Conservation (phyloP, 768 basidiomycete species). For the Auricularia sp. region DNA sequence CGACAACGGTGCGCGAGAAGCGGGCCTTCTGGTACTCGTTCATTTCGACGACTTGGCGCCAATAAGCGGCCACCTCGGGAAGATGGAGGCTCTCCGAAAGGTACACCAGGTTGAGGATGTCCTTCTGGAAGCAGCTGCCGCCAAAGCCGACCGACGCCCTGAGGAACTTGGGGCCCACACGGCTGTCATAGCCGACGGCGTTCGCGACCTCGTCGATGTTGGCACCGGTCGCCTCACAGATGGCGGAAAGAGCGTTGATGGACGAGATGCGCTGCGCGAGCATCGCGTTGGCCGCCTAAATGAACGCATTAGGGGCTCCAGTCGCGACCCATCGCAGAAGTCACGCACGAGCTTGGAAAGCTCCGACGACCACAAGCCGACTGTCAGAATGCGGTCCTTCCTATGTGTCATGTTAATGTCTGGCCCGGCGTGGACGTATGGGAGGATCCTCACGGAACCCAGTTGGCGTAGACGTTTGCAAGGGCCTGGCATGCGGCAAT, state of each 20-base stretch:
- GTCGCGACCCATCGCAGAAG: slow-evolving; percentile 8
- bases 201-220: slow-evolving; percentile 96
- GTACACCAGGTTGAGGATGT: slow-evolving; percentile 98
- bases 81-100: slow-evolving; percentile 89
- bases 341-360: slow-evolving; percentile 66
- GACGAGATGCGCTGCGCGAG: slow-evolving; percentile 98
- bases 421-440: background rate
- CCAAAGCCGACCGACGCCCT: slow-evolving; percentile 95
- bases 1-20: slow-evolving; percentile 93
- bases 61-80: slow-evolving; percentile 95
- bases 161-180: slow-evolving; percentile 91
- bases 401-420: slow-evolving; percentile 26
- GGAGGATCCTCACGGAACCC: slow-evolving; percentile 70
- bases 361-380: slow-evolving; percentile 98
- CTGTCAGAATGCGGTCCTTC: slow-evolving; percentile 72
- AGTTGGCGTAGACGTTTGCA: slow-evolving; percentile 81
- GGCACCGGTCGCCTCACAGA: slow-evolving; percentile 97
- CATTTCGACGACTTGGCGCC: slow-evolving; percentile 94
- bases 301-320: background rate
- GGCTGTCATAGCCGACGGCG: slow-evolving; percentile 87
- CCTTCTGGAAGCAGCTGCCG: slow-evolving; percentile 99
- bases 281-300: slow-evolving; percentile 89
- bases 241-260: slow-evolving; percentile 94
- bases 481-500: slow-evolving; percentile 70
- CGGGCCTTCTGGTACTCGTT: slow-evolving; percentile 97